phyloP scores from a whole-genome alignment of 2,329 filamentous ascomycete species.

The Fusarium denticulatum region DNA sequence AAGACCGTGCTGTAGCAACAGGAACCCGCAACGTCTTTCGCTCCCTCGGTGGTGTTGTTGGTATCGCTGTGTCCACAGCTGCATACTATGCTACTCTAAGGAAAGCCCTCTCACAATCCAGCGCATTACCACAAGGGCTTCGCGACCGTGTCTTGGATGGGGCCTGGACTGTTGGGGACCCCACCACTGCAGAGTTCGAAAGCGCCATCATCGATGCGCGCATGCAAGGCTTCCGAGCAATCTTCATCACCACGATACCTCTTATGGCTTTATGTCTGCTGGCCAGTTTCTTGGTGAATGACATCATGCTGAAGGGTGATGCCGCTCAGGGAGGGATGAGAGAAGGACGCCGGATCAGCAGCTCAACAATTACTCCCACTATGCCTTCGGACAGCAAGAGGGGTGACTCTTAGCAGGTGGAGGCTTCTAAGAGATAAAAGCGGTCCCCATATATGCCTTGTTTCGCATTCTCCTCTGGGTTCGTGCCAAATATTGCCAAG shows the following conservation, averaged over 20 bases:
- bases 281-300: neutral
- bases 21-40: conserved; percentile 11
- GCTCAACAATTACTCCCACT: too few species aligned
- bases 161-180: neutral
- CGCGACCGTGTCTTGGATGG: neutral
- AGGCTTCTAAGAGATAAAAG: too few species aligned
- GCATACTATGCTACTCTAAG: neutral
- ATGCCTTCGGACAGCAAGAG: neutral
- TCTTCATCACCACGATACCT: neutral
- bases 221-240: neutral
- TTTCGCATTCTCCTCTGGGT: too few species aligned
- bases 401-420: neutral
- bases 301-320: neutral
- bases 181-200: neutral
- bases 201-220: neutral
- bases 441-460: too few species aligned
- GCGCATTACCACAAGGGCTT: neutral
- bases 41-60: neutral
- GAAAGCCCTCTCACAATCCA: fast-evolving
- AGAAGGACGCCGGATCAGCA: too few species aligned
- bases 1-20: neutral
- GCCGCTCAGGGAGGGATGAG: fast-evolving
- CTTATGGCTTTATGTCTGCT: neutral
- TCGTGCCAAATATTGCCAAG: too few species aligned
- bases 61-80: neutral